Conservation (phyloP, 345 rosid genomes). For the Lepidium aucheri region DNA sequence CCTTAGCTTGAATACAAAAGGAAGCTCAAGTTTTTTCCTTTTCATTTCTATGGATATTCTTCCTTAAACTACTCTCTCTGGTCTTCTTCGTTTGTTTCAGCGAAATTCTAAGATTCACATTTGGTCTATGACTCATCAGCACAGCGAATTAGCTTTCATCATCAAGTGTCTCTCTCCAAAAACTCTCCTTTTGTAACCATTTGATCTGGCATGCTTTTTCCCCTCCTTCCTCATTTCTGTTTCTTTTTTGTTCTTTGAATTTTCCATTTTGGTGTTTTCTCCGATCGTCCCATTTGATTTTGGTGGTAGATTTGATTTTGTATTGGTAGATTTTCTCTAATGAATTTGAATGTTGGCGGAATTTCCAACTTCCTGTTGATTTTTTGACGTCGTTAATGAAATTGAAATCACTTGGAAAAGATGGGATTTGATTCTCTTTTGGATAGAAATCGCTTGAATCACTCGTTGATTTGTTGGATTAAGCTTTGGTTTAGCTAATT, state of each 20-base stretch:
- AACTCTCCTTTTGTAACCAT: conserved; percentile 4
- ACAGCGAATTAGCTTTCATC: neutral
- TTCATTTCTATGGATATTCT: conserved; percentile 22
- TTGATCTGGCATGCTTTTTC: conserved; percentile 24
- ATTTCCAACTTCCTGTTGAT: neutral
- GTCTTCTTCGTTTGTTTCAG: conserved; percentile 17
- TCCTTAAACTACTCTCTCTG: conserved; percentile 3
- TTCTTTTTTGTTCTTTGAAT: neutral
- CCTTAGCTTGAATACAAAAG: neutral
- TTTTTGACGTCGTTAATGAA: neutral
- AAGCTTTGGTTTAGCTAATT: neutral
- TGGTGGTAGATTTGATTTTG: neutral
- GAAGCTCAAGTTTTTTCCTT: neutral
- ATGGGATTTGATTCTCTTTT: neutral
- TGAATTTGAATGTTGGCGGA: neutral
- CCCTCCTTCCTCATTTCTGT: conserved; percentile 3
- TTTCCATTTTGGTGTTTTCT: neutral
- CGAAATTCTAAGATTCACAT: conserved; percentile 23
- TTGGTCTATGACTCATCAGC: conserved; percentile 16
- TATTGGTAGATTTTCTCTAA: neutral
- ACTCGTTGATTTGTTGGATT: neutral
- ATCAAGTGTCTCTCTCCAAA: neutral
- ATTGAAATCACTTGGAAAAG: neutral
- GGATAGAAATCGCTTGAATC: neutral
- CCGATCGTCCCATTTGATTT: neutral